Evolutionary conservation across 441 rosid genomes (phyloP).

Genomic region (Eruca vesicaria): DNA sequence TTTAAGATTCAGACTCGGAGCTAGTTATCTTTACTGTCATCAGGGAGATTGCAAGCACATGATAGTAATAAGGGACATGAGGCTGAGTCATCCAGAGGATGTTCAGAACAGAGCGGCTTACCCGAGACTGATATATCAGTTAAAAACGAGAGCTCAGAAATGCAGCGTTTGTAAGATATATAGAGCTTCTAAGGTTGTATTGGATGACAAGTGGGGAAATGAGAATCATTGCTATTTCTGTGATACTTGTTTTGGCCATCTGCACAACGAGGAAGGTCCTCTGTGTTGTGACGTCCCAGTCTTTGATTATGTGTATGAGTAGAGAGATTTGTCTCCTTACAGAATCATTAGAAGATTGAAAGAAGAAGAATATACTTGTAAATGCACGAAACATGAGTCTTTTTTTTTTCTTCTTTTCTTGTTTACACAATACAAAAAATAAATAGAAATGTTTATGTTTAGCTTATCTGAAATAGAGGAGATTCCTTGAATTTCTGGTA

Average conservation of each 20-base stretch:
- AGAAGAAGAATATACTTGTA: neutral
- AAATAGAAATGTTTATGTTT: neutral
- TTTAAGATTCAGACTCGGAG: slow-evolving; percentile 75
- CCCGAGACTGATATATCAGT: slow-evolving; percentile 54
- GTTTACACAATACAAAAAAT: neutral
- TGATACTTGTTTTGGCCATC: slow-evolving; percentile 59
- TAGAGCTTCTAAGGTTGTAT: slow-evolving; percentile 56
- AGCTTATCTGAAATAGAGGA: neutral
- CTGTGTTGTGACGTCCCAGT: slow-evolving; percentile 44
- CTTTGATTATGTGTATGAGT: slow-evolving; percentile 63
- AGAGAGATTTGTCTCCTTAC: neutral
- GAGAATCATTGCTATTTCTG: slow-evolving; percentile 83
- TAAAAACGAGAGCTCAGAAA: slow-evolving; percentile 52
- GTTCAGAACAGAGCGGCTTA: slow-evolving; percentile 59
- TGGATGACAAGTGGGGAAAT: slow-evolving; percentile 70
- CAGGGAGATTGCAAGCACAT: slow-evolving; percentile 96
- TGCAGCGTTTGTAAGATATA: slow-evolving; percentile 68
- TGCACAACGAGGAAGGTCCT: slow-evolving; percentile 50
- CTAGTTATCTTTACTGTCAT: slow-evolving; percentile 84
- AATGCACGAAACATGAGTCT: neutral
- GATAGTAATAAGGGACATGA: slow-evolving; percentile 78
- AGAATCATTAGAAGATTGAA: neutral
- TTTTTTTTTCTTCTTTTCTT: neutral
- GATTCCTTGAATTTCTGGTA: slow-evolving; percentile 34
- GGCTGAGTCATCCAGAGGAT: slow-evolving; percentile 76